Evolutionary conservation across 805 yeast genomes (phyloP).

Genomic region (Metschnikowia proteae): DNA sequence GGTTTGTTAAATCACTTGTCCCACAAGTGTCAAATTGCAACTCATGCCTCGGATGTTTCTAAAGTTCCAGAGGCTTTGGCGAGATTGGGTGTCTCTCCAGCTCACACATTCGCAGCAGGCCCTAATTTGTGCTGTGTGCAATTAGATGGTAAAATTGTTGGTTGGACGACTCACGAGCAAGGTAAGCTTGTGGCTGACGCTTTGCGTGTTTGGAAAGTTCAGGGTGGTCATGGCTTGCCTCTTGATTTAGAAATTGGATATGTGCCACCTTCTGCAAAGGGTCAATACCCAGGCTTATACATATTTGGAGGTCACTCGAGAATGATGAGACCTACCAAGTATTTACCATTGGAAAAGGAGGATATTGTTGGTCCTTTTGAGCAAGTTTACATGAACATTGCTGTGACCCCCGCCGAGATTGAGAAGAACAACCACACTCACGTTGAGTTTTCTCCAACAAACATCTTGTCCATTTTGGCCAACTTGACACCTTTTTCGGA

Average conservation of each 20-base stretch:
- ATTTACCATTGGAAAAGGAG: conserved; percentile 75
- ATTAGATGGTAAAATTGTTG: conserved; percentile 85
- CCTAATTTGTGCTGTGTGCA: conserved; percentile 88
- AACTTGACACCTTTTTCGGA: conserved; percentile 97
- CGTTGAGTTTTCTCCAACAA: conserved; percentile 93
- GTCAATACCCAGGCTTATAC: conserved; percentile 96
- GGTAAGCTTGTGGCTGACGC: conserved; percentile 87
- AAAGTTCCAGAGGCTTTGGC: conserved; percentile 62
- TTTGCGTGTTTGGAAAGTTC: conserved; percentile 87
- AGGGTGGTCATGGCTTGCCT: conserved; percentile 75
- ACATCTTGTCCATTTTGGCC: conserved; percentile 89
- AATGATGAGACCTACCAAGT: conserved; percentile 94
- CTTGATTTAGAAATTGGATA: conserved; percentile 86
- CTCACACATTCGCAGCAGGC: conserved; percentile 80
- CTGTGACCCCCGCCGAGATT: conserved; percentile 91
- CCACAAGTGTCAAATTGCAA: conserved; percentile 87
- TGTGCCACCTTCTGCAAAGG: conserved; percentile 92
- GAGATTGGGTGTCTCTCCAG: conserved; percentile 76
- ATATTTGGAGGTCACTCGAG: conserved; percentile 89
- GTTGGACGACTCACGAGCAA: conserved; percentile 90
- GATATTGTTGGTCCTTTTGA: conserved; percentile 97
- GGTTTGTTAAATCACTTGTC: conserved; percentile 96
- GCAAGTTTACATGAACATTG: conserved; percentile 94
- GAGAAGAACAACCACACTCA: conserved; percentile 78
- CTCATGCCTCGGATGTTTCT: conserved; percentile 69